Base-by-base conservation (phyloP, 306 rosid genomes). In the Dryas drummondii region DNA sequence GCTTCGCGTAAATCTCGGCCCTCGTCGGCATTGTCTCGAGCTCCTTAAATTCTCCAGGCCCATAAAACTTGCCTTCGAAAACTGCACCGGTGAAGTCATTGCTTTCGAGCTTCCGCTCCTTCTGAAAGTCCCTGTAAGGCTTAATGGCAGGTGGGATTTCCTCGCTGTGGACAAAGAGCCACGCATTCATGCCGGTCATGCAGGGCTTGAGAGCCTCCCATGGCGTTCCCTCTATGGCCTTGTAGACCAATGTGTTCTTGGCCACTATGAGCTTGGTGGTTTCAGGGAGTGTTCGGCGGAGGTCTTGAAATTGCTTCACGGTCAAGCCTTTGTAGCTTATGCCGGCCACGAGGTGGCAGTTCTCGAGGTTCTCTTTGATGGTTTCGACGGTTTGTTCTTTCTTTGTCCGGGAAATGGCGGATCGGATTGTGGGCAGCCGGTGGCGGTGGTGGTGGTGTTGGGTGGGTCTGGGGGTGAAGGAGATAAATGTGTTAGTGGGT, bases 171-270 rank as follows among this genome's bases (percentile, higher is more conserved):
- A 94, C 93, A 41, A 94, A 94, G 17, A 94, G 82, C 98, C 98
- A 94, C 8, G 83, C 94, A 41, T 94, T 94, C 98, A 94, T 94
- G 2, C 98, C 98, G 66, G 72, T 94, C 98, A 94, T 91, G 61
- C 98, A 94, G 7, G 98, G 98, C 51, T 87, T 90, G 45, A 94
- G 72, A 0, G 80, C 85, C 75, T 90, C 97, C 94, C 96, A 91
- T 4, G 75, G 68, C 0, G 98, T 94, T 0, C 98, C 98, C 48
- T 94, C 97, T 2, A 91, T 37, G 12, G 98, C 97, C 49, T 91
- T 94, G 79, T 61, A 86, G 1, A 94, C 98, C 32, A 94, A 86
- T 1, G 96, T 91, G 94, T 94, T 94, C 87, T 94, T 94, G 16
- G 98, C 98, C 15, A 94, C 98, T 0, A 94, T 9, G 5, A 94